A percentile compares a stretch with the other conserved stretches of the same genome.
phyloP scores from a whole-genome alignment of 345 rosid species.

The Mallotus nudiflorus region DNA sequence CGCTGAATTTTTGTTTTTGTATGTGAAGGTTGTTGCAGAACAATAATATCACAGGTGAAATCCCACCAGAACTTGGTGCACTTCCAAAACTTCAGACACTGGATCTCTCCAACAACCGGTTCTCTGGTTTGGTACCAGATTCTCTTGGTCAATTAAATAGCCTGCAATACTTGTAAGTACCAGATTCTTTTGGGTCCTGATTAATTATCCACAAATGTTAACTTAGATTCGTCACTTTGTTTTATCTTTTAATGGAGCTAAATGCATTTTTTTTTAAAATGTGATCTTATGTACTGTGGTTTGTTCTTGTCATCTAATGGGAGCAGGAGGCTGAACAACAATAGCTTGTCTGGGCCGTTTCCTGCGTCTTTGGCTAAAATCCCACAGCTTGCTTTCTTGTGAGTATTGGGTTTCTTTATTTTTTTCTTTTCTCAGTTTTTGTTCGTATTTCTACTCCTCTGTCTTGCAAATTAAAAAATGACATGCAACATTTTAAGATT shows the following conservation, averaged over 20 bases:
- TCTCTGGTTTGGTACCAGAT: conserved; percentile 60
- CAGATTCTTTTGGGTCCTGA: no score
- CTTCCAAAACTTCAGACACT: conserved; percentile 70
- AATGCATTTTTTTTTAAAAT: conserved; percentile 3
- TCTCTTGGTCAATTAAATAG: conserved; percentile 53
- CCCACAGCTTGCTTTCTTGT: conserved; percentile 83
- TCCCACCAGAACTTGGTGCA: conserved; percentile 66
- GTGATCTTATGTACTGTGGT: conserved; percentile 20
- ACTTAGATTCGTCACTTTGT: conserved; percentile 4
- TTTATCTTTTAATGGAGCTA: neutral
- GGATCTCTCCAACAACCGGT: conserved; percentile 82
- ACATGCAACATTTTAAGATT: no score
- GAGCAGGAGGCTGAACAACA: conserved; percentile 89
- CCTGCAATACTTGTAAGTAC: conserved; percentile 77
- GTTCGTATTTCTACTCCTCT: conserved; percentile 9
- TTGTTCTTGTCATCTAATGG: conserved; percentile 47
- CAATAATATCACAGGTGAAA: conserved; percentile 82
- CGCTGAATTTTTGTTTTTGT: conserved; percentile 13
- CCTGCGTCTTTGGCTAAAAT: conserved; percentile 72
- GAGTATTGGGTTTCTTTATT: conserved; percentile 38
- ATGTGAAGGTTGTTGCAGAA: conserved; percentile 78
- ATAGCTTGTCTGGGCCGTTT: conserved; percentile 79
- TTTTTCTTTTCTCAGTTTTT: conserved; percentile 18
- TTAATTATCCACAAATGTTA: neutral
- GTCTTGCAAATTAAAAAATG: conserved; percentile 26